phyloP scores from a whole-genome alignment of 2,329 filamentous ascomycete genomes.

The Geoglossum cookeanum region DNA sequence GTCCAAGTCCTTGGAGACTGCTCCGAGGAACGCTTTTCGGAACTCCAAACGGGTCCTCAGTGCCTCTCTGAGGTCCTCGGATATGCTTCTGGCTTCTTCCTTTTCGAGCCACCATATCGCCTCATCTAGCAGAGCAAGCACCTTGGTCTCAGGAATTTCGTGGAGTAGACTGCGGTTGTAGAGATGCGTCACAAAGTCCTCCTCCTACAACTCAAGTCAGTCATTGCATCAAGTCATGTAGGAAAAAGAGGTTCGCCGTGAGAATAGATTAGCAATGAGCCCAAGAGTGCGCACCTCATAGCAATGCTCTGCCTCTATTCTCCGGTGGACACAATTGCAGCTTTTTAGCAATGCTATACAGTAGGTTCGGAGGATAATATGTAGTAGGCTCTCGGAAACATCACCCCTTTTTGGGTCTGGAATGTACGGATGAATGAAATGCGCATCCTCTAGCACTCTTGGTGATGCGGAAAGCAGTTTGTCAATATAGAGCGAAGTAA shows the following conservation, averaged over 20 bases:
- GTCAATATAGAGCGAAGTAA: conserved; percentile 84
- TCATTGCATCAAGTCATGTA: background rate
- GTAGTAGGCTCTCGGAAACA: conserved; percentile 28
- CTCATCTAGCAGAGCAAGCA: conserved; percentile 34
- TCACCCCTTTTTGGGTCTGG: conserved; percentile 10
- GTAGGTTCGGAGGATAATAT: conserved; percentile 59
- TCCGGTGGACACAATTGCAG: conserved; percentile 58
- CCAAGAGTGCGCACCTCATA: conserved; percentile 47
- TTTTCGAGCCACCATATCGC: conserved; percentile 33
- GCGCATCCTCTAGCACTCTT: conserved; percentile 40
- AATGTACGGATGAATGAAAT: conserved; percentile 14
- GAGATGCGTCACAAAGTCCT: conserved; percentile 87
- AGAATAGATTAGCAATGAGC: background rate
- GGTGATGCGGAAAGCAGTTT: conserved; percentile 56
- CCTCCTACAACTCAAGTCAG: conserved; percentile 40
- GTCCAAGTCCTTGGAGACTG: conserved; percentile 22
- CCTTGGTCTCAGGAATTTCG: conserved; percentile 35
- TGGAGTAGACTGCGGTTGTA: conserved; percentile 65
- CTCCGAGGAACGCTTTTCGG: conserved; percentile 41
- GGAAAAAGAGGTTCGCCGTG: background rate
- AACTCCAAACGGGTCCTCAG: conserved; percentile 47
- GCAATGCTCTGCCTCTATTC: conserved; percentile 66
- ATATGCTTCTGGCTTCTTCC: conserved; percentile 4
- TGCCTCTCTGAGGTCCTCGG: conserved; percentile 25
- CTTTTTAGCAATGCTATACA: conserved; percentile 70